Percentiles rank a stretch among this genome's conserved stretches.
These are phyloP conservation scores for Hanseniaspora clermontiae DNA, from an alignment of 805 yeast species.

Conservation along the genomic window DNA sequence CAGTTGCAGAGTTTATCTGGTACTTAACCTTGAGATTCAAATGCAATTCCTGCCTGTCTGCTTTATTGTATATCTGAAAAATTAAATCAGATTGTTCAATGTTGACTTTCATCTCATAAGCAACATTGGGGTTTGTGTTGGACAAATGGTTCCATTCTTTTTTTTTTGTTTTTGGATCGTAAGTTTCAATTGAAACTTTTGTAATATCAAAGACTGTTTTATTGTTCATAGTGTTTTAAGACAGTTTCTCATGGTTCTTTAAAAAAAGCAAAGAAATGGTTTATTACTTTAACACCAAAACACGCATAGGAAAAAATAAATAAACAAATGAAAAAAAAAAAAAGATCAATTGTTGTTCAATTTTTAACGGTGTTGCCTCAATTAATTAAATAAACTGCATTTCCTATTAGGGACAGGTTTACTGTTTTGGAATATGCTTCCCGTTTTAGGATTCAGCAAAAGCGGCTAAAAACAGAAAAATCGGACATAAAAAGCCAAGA, in stretches of 20 bases:
- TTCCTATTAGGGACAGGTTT: too few relatives aligned
- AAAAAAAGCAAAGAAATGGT: not conserved
- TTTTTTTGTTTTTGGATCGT: not conserved
- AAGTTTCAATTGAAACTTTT: constrained; percentile 4
- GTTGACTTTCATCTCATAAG: not conserved
- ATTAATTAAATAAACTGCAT: too few relatives aligned
- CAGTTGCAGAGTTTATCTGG: not conserved
- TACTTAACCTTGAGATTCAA: not conserved
- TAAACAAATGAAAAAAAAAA: too few relatives aligned
- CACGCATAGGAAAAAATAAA: not conserved
- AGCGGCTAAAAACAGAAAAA: too few relatives aligned
- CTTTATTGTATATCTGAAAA: constrained; percentile 1
- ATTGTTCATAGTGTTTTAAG: not conserved
- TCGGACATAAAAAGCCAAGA: too few relatives aligned
- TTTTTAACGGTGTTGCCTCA: not conserved
- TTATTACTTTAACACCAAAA: not conserved
- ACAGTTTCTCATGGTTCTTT: not conserved
- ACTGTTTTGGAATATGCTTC: too few relatives aligned
- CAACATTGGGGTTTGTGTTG: not conserved
- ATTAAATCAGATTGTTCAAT: not conserved
- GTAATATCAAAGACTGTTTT: not conserved
- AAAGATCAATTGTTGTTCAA: too few relatives aligned
- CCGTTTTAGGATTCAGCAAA: too few relatives aligned
- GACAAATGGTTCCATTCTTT: constrained; percentile 11
- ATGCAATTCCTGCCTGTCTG: not conserved